phyloP scores from a whole-genome alignment of 2,329 filamentous ascomycete genomes.

The Botrytis fragariae region DNA sequence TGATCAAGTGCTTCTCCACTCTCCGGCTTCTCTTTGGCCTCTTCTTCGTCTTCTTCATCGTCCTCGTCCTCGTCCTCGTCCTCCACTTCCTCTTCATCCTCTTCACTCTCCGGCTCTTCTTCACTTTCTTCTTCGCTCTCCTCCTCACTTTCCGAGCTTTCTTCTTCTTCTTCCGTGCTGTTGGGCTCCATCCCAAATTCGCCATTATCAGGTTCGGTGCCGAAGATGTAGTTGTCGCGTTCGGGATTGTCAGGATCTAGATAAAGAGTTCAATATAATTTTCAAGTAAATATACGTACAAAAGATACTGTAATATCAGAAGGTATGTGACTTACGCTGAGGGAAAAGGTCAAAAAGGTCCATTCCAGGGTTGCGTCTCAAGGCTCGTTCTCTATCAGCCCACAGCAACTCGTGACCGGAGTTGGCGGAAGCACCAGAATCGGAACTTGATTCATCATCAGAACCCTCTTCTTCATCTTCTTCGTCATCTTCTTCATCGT shows the following conservation, averaged over 20 bases:
- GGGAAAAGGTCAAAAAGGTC: not conserved
- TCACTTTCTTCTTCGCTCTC: not conserved
- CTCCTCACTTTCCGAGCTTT: not conserved
- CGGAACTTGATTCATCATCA: not conserved
- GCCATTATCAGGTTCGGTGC: not conserved
- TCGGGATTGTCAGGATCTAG: not conserved
- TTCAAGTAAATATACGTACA: not conserved
- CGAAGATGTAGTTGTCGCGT: not conserved
- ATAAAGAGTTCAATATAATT: not conserved
- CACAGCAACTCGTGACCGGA: not conserved
- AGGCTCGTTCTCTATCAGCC: not conserved
- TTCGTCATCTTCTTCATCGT: too few species aligned
- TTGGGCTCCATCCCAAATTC: not conserved
- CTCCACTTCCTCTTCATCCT: not conserved
- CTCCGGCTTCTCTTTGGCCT: not conserved
- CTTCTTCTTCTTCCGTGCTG: not conserved
- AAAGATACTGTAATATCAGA: not conserved
- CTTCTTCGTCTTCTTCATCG: not conserved
- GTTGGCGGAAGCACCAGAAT: not conserved
- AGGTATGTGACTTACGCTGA: not conserved
- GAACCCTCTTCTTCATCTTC: not conserved
- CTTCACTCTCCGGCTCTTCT: not conserved
- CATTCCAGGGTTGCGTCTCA: not conserved
- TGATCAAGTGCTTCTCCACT: not conserved
- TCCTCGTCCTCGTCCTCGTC: not conserved